Conservation (phyloP, 768 basidiomycete genomes). For the Amanita muscaria region DNA sequence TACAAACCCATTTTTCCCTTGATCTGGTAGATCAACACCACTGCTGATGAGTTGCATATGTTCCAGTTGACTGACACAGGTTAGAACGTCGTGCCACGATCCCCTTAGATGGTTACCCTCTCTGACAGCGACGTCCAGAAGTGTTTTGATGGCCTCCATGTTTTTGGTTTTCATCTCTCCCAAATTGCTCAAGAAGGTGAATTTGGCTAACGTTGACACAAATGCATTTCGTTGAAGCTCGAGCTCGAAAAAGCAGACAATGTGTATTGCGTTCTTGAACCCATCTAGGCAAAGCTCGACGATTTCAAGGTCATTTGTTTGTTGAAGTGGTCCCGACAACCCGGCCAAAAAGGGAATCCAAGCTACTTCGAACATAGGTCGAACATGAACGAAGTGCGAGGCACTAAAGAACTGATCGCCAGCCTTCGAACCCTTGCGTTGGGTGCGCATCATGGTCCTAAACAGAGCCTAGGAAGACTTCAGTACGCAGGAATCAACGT, state of each 20-base stretch:
- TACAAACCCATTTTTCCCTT: constrained; percentile 70
- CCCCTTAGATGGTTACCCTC: constrained; percentile 95
- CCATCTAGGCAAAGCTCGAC: constrained; percentile 91
- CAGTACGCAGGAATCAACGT: constrained; percentile 8
- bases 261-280: constrained; percentile 93
- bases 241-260: constrained; percentile 94
- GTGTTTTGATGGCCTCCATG: constrained; percentile 95
- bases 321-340: constrained; percentile 88
- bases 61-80: constrained; percentile 96
- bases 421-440: constrained; percentile 71
- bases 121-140: constrained; percentile 91
- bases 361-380: constrained; percentile 98
- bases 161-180: constrained; percentile 99
- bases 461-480: constrained; percentile 62
- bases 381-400: constrained; percentile 91
- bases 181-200: constrained; percentile 95
- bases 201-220: constrained; percentile 91
- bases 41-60: constrained; percentile 96
- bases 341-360: constrained; percentile 99
- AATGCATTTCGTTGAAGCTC: constrained; percentile 98
- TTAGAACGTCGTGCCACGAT: constrained; percentile 93
- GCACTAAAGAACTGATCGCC: constrained; percentile 94
- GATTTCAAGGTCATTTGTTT: constrained; percentile 88
- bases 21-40: constrained; percentile 77
- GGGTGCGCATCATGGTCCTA: constrained; percentile 84